Evolutionary conservation across 441 rosid species (phyloP).

Genomic region (Pelargonium fulgidum): DNA sequence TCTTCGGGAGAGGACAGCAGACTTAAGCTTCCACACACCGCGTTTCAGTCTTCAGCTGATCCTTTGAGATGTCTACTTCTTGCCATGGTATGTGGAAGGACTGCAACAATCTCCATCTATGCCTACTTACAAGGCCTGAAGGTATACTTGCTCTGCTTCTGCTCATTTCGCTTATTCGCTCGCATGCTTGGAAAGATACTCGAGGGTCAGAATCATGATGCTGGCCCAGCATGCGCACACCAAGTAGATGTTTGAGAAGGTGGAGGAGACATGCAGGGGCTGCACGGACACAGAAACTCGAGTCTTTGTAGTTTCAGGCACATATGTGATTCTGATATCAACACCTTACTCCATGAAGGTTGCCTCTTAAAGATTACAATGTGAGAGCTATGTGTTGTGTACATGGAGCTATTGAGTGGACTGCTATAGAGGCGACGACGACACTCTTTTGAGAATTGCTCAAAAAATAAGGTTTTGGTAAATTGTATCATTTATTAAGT

Average conservation of each 20-base stretch:
- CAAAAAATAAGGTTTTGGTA: no score
- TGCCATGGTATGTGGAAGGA: not conserved
- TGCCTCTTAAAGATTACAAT: not conserved
- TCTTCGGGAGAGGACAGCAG: constrained; percentile 4
- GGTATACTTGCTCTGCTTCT: no score
- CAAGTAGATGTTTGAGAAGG: not conserved
- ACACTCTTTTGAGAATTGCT: no score
- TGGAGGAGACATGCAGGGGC: not conserved
- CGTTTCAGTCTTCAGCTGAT: not conserved
- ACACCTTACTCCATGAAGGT: not conserved
- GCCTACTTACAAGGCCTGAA: no score
- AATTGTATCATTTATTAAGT: no score
- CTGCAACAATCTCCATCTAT: not conserved
- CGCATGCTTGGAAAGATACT: not conserved
- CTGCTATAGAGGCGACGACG: no score
- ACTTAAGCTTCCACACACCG: not conserved
- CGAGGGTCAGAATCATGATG: not conserved
- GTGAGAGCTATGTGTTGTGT: not conserved
- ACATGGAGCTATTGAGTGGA: no score
- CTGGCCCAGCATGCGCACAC: not conserved
- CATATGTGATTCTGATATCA: not conserved
- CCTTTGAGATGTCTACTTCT: not conserved
- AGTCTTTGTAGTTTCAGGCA: not conserved
- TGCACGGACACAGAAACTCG: not conserved
- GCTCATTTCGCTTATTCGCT: not conserved